phyloP scores from a whole-genome alignment of 208 protist species.

The Trypanosoma lewisi region DNA sequence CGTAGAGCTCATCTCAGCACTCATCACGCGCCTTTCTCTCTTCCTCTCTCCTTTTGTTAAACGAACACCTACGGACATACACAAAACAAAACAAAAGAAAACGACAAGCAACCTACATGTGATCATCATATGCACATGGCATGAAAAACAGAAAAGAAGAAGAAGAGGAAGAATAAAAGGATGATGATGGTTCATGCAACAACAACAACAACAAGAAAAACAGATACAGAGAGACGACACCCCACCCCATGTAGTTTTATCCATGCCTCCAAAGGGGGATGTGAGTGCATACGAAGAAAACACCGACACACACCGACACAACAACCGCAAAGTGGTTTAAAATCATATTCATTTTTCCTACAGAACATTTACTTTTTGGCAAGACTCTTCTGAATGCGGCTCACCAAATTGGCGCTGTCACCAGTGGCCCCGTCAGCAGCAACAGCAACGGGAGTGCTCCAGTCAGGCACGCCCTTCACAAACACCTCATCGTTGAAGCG shows the following conservation, averaged over 20 bases:
- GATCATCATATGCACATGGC: too few species aligned
- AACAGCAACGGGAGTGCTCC: conserved; percentile 53
- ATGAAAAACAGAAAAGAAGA: too few species aligned
- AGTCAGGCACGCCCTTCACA: conserved; percentile 71
- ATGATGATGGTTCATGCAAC: too few species aligned
- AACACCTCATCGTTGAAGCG: conserved; percentile 69
- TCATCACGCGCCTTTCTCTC: conserved; percentile 20
- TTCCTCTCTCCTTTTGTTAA: background rate
- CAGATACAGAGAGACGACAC: too few species aligned
- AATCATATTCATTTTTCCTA: conserved; percentile 9
- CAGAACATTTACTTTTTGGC: conserved; percentile 47
- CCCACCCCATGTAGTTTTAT: too few species aligned
- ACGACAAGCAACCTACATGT: too few species aligned
- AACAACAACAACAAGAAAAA: too few species aligned
- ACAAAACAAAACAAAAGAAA: background rate
- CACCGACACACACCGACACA: too few species aligned
- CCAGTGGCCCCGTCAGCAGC: conserved; percentile 52
- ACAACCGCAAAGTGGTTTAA: background rate
- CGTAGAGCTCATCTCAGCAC: conserved; percentile 15
- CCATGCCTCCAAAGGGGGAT: too few species aligned
- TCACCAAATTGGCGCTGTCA: conserved; percentile 48
- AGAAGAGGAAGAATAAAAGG: too few species aligned
- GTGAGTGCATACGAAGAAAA: background rate
- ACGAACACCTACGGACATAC: too few species aligned
- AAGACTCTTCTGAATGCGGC: conserved; percentile 67